Evolutionary conservation across 2,329 filamentous ascomycete genomes (phyloP).

Genomic region (Neonectria punicea): DNA sequence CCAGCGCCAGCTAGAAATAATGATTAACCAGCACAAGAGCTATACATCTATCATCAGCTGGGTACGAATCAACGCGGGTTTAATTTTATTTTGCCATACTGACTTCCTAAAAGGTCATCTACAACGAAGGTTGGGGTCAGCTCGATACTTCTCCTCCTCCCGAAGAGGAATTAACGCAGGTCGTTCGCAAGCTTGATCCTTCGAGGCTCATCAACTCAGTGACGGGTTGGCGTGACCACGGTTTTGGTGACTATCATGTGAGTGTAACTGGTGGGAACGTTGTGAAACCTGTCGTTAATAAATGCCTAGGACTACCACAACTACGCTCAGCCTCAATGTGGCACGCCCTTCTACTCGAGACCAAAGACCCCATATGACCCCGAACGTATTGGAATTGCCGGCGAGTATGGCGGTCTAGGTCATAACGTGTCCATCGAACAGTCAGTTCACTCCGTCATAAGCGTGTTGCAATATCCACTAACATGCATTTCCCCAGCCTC

Average conservation of each 20-base stretch:
- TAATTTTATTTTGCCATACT: rapidly evolving
- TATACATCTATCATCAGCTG: background rate
- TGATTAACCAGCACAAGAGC: background rate
- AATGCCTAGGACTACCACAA: background rate
- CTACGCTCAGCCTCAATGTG: background rate
- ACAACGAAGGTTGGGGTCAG: background rate
- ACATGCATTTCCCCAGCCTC: background rate
- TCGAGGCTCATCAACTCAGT: background rate
- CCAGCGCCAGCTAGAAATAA: background rate
- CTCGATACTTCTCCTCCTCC: background rate
- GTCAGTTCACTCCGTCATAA: background rate
- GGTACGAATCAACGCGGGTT: background rate
- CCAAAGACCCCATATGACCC: background rate
- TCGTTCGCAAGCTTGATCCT: background rate
- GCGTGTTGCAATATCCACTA: background rate
- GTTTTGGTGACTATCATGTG: background rate
- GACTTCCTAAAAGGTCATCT: background rate
- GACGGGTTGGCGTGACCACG: background rate
- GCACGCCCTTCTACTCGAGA: background rate
- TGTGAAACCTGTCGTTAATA: background rate
- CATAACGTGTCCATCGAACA: background rate
- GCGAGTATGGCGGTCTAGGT: background rate
- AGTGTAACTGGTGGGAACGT: background rate
- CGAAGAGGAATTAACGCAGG: background rate
- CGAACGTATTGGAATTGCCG: background rate